Conservation (phyloP, 768 basidiomycete species). For the Mycena vitilis region DNA sequence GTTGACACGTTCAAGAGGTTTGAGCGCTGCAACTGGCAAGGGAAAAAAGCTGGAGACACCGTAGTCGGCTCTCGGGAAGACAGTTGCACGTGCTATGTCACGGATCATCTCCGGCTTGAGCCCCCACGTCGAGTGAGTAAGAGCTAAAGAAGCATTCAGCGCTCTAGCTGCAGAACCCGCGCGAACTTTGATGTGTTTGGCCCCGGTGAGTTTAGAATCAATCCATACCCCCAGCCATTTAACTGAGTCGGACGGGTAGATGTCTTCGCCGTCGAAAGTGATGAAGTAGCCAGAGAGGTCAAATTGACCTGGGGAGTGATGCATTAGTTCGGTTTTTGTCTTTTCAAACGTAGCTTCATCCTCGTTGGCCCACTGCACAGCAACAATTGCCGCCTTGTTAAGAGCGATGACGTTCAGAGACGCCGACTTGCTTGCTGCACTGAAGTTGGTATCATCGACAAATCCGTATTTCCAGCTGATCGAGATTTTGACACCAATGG, state of each 20-base stretch:
- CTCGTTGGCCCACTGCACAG: too few relatives aligned
- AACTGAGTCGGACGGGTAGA: neutral
- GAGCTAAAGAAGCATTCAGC: neutral
- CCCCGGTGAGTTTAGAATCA: neutral
- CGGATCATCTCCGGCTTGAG: slow-evolving; percentile 2
- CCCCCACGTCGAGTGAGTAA: neutral
- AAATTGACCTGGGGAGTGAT: too few relatives aligned
- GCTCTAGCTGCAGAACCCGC: neutral
- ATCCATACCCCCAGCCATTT: neutral
- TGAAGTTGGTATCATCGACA: too few relatives aligned
- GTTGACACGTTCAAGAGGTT: neutral
- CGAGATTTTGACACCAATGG: too few relatives aligned
- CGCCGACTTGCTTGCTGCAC: too few relatives aligned
- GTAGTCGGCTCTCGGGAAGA: slow-evolving; percentile 1
- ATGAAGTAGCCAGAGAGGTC: too few relatives aligned
- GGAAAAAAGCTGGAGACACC: neutral
- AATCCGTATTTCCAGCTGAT: too few relatives aligned
- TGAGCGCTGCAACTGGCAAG: neutral
- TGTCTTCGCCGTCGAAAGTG: neutral
- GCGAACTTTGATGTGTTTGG: neutral
- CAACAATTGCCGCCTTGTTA: too few relatives aligned
- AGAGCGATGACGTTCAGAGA: too few relatives aligned
- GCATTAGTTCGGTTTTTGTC: too few relatives aligned
- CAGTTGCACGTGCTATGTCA: neutral
- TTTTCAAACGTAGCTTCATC: too few relatives aligned